A percentile compares a stretch with the other conserved stretches of the same genome.
phyloP scores from a whole-genome alignment of 257 asterid genomes.

The Gynochthodes officinalis region DNA sequence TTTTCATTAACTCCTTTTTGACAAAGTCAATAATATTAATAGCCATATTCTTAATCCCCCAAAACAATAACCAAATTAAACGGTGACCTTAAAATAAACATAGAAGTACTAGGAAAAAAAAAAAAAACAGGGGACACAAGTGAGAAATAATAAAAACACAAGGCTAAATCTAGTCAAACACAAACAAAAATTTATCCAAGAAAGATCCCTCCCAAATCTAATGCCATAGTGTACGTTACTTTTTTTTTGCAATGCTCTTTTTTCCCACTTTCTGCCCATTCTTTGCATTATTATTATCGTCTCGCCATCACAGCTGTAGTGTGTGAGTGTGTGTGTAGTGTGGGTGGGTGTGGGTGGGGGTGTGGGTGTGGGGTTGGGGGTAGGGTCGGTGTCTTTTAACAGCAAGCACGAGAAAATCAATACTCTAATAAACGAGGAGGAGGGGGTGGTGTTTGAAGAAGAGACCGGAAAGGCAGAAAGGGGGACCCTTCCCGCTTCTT shows the following conservation, averaged over 20 bases:
- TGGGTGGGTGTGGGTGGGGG: constrained; percentile 6
- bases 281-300: background rate
- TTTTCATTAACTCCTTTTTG: constrained; percentile 17
- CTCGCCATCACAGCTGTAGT: constrained; percentile 15
- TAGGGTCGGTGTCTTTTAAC: constrained; percentile 38
- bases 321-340: constrained; percentile 16
- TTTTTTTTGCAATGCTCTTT: constrained; percentile 11
- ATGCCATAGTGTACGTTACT: constrained; percentile 31
- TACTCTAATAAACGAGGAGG: constrained; percentile 20
- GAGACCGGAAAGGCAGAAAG: background rate
- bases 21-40: constrained; percentile 12
- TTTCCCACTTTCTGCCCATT: background rate
- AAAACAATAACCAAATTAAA: background rate
- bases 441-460: background rate
- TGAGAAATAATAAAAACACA: background rate
- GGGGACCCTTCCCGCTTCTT: constrained; percentile 70
- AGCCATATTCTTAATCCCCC: background rate
- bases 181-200: background rate
- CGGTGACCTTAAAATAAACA: background rate
- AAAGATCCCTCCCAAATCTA: constrained; percentile 10
- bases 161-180: constrained; percentile 2
- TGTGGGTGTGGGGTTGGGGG: constrained; percentile 2
- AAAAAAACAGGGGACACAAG: background rate
- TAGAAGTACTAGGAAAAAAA: background rate
- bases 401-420: constrained; percentile 51